A percentile compares a stretch with the other conserved stretches of the same genome.
Conservation (phyloP, 768 basidiomycete species). For the Russula olivacea region DNA sequence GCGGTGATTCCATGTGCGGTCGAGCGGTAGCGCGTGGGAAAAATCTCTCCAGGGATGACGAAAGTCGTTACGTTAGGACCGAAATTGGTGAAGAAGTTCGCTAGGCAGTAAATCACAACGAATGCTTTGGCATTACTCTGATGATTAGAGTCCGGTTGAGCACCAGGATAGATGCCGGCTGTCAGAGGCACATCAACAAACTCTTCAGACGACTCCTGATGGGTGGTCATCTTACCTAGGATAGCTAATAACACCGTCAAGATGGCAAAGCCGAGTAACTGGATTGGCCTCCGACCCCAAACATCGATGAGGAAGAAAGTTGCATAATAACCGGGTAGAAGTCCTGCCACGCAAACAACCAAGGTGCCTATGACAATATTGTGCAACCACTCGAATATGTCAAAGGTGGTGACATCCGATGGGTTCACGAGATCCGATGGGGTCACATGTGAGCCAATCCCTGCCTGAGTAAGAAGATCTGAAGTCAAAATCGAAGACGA, state of each 20-base stretch:
- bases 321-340: conserved; percentile 74
- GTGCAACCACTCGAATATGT: conserved; percentile 46
- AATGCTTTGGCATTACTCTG: conserved; percentile 31
- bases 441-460: conserved; percentile 48
- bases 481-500: conserved; percentile 65
- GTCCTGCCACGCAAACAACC: conserved; percentile 68
- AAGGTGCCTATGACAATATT: conserved; percentile 70
- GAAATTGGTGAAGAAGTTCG: conserved; percentile 39
- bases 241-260: conserved; percentile 60
- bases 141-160: conserved; percentile 33
- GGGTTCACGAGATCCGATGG: conserved; percentile 31
- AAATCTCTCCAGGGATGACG: conserved; percentile 38
- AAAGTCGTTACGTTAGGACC: conserved; percentile 42
- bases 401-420: conserved; percentile 32
- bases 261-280: conserved; percentile 66
- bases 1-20: conserved; percentile 42
- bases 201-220: conserved; percentile 28
- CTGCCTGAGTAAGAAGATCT: conserved; percentile 36
- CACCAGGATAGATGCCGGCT: conserved; percentile 17
- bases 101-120: conserved; percentile 36
- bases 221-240: conserved; percentile 47
- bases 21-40: conserved; percentile 41
- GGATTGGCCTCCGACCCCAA: conserved; percentile 80
- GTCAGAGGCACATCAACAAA: conserved; percentile 26
- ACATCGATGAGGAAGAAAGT: conserved; percentile 60